These are phyloP conservation scores for Castanea sativa DNA, from an alignment of 306 rosid genomes.

Conservation along the genomic window DNA sequence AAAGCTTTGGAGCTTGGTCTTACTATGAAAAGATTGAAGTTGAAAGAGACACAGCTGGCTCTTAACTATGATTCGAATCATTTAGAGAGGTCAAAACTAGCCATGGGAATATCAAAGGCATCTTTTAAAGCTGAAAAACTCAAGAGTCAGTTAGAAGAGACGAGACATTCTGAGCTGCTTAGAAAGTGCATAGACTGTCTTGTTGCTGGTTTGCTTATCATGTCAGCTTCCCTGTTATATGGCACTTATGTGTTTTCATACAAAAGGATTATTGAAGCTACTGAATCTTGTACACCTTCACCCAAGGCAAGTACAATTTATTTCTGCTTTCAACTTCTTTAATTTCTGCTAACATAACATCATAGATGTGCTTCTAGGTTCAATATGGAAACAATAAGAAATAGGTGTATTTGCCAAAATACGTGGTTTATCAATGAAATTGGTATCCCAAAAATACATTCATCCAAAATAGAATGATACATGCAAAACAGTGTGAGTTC, in stretches of 20 bases:
- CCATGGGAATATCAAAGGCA: conserved; percentile 66
- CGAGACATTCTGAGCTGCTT: conserved; percentile 61
- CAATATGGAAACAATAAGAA: neutral
- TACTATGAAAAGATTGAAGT: conserved; percentile 38
- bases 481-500: neutral
- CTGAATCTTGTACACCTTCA: conserved; percentile 63
- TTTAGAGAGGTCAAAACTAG: conserved; percentile 64
- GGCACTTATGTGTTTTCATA: conserved; percentile 69
- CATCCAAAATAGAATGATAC: neutral
- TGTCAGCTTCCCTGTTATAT: conserved; percentile 59
- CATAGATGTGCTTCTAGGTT: neutral
- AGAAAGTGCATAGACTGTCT: conserved; percentile 77
- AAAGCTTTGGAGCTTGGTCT: conserved; percentile 60
- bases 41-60: conserved; percentile 55
- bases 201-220: conserved; percentile 74
- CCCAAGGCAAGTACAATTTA: conserved; percentile 49
- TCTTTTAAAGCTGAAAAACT: conserved; percentile 73
- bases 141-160: conserved; percentile 73
- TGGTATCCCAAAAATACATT: neutral
- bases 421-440: neutral
- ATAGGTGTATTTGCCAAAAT: neutral
- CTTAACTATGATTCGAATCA: conserved; percentile 49
- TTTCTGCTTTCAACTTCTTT: neutral
- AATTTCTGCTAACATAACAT: neutral
- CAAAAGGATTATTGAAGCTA: conserved; percentile 61